Evolutionary conservation across 768 basidiomycete genomes (phyloP), one percentile per base, ranked within the genome.

Genomic region (Phanerochaete carnosa): DNA sequence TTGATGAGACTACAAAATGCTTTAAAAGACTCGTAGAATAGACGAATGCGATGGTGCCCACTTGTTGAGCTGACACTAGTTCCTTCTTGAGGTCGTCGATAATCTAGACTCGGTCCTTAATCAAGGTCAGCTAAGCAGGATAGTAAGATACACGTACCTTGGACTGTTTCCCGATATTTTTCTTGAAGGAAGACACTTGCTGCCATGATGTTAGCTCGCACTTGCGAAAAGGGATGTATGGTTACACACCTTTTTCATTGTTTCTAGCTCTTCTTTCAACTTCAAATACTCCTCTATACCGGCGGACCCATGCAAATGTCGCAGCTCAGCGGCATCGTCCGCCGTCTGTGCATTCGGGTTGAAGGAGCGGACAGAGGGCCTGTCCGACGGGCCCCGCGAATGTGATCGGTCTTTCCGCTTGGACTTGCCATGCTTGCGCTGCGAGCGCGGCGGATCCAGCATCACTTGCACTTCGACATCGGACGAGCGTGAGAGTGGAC

Each of bases 341-440:
- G 39, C 19, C 6, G 8, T 8, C 16, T 43, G 39, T 45, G 60
- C 68, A 19, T 66, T 69, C 0, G 69, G 68, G 26, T 71, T 72
- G 65, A 37, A 1, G 56, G 32, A 8, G 66, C 55, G 62, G 72
- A 75, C n/a, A 23, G 59, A 56, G 16, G 66, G 55, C 33, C 62
- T 66, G 13, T 49, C 51, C 16, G 58, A 11, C 0, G 72, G 65
- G 29, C 78, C 78, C 16, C 74, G 67, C 28, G 77, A 77, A 37
- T 71, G 72, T 2, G 77, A 79, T 16, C 72, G 67, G 46, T 77
- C 76, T 57, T 65, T 71, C 53, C 69, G 72, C 56, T 65, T 70
- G n/a, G 45, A 51, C 46, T 55, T 63, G 4, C 22, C 52, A 29
- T 47, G 45, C 16, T 47, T 45, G 57, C 52, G 55, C 19, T 11